Evolutionary conservation across 805 yeast genomes (phyloP).

Genomic region (Starmerella riodocensis): DNA sequence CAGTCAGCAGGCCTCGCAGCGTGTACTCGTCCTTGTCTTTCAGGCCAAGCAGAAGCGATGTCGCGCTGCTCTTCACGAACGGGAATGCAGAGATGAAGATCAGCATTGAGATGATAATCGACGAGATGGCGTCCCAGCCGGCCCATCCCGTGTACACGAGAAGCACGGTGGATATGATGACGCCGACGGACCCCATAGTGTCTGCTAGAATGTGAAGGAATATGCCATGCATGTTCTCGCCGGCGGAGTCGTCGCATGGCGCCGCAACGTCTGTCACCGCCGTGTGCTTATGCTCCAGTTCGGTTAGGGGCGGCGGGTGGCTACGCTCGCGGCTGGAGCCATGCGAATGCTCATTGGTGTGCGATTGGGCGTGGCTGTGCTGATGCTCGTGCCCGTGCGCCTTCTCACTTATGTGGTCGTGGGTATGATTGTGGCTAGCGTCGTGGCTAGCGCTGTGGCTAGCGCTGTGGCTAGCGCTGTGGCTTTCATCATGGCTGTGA

Average conservation of each 20-base stretch:
- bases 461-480: conserved; percentile 4
- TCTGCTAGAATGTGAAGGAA: conserved; percentile 90
- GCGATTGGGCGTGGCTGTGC: too few relatives aligned
- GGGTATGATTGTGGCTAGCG: conserved; percentile 1
- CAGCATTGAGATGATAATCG: conserved; percentile 69
- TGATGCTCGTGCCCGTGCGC: conserved; percentile 5
- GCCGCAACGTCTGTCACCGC: conserved; percentile 17
- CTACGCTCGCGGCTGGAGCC: too few relatives aligned
- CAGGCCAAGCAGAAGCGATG: conserved; percentile 53
- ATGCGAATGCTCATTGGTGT: too few relatives aligned
- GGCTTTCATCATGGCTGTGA: conserved; percentile 6
- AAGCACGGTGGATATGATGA: conserved; percentile 74
- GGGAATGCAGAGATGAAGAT: conserved; percentile 78
- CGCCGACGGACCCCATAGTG: conserved; percentile 93
- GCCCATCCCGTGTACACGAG: conserved; percentile 59
- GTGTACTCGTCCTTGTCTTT: conserved; percentile 45
- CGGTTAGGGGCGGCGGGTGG: too few relatives aligned
- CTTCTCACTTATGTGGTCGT: too few relatives aligned
- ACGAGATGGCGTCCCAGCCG: conserved; percentile 86
- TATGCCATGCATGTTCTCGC: conserved; percentile 82
- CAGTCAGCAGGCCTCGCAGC: conserved; percentile 53
- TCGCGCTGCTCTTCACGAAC: conserved; percentile 65
- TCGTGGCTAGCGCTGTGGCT: conserved; percentile 6
- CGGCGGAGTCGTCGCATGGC: conserved; percentile 21
- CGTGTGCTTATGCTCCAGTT: too few relatives aligned